Evolutionary conservation across 495 filamentous ascomycete genomes (phyloP).

Genomic region (Xylaria telfairii): DNA sequence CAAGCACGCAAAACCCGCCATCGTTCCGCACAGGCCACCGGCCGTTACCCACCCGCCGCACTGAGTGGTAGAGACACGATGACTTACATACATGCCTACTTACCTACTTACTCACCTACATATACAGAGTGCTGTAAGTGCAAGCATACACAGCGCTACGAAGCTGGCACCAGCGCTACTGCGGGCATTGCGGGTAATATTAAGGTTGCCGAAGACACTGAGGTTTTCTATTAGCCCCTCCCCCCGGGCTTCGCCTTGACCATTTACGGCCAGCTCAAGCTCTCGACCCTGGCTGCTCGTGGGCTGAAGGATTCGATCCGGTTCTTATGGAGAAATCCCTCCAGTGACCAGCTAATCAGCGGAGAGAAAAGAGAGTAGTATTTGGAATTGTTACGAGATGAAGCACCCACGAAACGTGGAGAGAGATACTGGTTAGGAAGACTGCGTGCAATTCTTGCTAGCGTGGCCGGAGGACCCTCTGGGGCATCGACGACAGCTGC

Average conservation of each 20-base stretch:
- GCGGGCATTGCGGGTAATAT: slow-evolving; percentile 21
- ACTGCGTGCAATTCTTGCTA: slow-evolving; percentile 18
- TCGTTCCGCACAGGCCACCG: slow-evolving; percentile 10
- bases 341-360: slow-evolving; percentile 15
- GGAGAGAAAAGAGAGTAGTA: neutral
- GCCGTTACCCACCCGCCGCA: neutral
- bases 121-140: neutral
- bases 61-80: slow-evolving; percentile 5
- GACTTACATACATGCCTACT: slow-evolving; percentile 16
- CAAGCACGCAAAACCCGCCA: slow-evolving; percentile 13
- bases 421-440: slow-evolving; percentile 14
- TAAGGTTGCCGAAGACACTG: slow-evolving; percentile 23
- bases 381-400: slow-evolving; percentile 23
- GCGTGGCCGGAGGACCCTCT: neutral
- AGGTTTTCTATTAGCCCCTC: slow-evolving; percentile 6
- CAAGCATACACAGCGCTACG: neutral
- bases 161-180: slow-evolving; percentile 19
- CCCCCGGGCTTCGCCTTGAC: neutral
- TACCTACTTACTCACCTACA: no score
- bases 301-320: slow-evolving; percentile 25
- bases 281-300: slow-evolving; percentile 11
- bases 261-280: slow-evolving; percentile 16
- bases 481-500: slow-evolving; percentile 1
- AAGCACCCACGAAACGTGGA: slow-evolving; percentile 26
- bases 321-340: slow-evolving; percentile 19